Percentiles rank a stretch among this genome's conserved stretches.
phyloP scores from a whole-genome alignment of 1,139 yeast species.

The Lodderomyces metapsilosis region DNA sequence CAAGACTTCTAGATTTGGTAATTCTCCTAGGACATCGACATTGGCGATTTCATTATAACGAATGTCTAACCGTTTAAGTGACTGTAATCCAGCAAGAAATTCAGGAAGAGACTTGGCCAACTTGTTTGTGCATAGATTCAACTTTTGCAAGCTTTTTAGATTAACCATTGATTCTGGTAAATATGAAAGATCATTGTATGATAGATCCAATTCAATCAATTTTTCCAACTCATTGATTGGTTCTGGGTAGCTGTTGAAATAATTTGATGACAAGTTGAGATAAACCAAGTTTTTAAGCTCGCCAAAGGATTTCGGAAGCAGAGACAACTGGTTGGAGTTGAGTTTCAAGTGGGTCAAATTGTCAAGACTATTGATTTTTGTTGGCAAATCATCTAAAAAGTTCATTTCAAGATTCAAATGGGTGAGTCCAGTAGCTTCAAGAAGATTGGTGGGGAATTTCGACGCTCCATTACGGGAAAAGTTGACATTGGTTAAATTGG shows the following conservation, averaged over 20 bases:
- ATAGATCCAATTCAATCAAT: slow-evolving; percentile 70
- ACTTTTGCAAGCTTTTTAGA: slow-evolving; percentile 58
- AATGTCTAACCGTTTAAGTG: slow-evolving; percentile 74
- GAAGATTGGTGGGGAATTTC: slow-evolving; percentile 69
- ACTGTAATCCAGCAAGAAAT: slow-evolving; percentile 49
- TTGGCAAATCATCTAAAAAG: slow-evolving; percentile 63
- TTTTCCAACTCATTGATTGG: slow-evolving; percentile 61
- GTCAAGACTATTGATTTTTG: slow-evolving; percentile 50
- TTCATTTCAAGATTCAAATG: slow-evolving; percentile 78
- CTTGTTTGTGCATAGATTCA: slow-evolving; percentile 74
- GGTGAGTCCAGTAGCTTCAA: slow-evolving; percentile 67
- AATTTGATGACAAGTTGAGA: slow-evolving; percentile 79
- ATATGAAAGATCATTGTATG: slow-evolving; percentile 68
- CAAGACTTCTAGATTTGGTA: slow-evolving; percentile 69
- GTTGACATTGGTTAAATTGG: slow-evolving; percentile 63
- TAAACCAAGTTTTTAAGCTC: slow-evolving; percentile 54
- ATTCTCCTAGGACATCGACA: slow-evolving; percentile 60
- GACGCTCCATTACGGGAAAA: slow-evolving; percentile 75
- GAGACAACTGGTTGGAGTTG: slow-evolving; percentile 69
- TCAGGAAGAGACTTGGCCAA: slow-evolving; percentile 57
- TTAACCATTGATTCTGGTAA: slow-evolving; percentile 65
- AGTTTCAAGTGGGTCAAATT: slow-evolving; percentile 58
- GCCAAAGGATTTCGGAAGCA: slow-evolving; percentile 63
- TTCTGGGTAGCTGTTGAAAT: slow-evolving; percentile 66
- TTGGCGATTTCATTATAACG: slow-evolving; percentile 70